Evolutionary conservation across 2,329 filamentous ascomycete genomes (phyloP), one percentile per base, ranked within the genome.

Genomic region (Knufia petricola): DNA sequence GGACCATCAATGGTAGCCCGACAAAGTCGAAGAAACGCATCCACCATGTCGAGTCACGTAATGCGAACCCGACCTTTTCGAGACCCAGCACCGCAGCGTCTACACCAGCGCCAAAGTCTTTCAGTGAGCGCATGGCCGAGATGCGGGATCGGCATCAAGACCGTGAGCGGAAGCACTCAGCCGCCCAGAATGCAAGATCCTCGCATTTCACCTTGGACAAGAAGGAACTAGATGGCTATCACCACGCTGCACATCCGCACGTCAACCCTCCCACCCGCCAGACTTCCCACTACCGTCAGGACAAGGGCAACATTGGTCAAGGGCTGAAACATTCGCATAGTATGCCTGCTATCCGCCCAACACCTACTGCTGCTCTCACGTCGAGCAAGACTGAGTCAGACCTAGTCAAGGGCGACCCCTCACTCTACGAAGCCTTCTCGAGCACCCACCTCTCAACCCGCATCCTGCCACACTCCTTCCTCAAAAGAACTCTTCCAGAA

Each of bases 401-500:
- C 39, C 20, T 23, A 38, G 37, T 44, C 15, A 44, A 55, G 24
- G 67, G 72, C 1, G 77, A 80, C 51, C 65, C 75, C 1, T 76
- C 82, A 1, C 77, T 78, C 39, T 94, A 92, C 59, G 92, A 98
- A 59, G 78, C 86, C 2, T 95, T 89, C 64, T 95, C 92, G 4
- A 79, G 81, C 24, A 72, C 89, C 31, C 88, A 95, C 62, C 75
- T 98, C 12, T 85, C 84, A 3, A 87, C 82, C 53, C 81, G 92
- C 26, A 82, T 87, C 31, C 76, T 96, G 39, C 85, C 88, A 1
- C 89, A 96, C 64, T 77, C 78, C 19, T 82, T 85, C 15, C 72
- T 98, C 19, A 81, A 84, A 1, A 81, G 89, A 20, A 86, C 86
- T 2, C 73, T 98, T 12, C 74, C 81, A 4, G 81, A 79, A 28